These are phyloP conservation scores for Elymus sibiricus DNA, from an alignment of 176 grass and related monocot species.

Conservation along the genomic window DNA sequence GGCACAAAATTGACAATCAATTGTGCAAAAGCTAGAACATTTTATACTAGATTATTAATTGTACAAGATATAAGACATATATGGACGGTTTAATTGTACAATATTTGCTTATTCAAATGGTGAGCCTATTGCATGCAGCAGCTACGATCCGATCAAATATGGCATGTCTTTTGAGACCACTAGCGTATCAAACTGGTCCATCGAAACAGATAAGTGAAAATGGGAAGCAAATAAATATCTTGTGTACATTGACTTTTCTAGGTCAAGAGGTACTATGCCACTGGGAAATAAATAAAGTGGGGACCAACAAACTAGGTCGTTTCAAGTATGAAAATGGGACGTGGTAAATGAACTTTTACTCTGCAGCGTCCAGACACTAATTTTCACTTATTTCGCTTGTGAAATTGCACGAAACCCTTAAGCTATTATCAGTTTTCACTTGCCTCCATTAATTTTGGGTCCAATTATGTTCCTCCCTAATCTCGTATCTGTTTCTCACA, in stretches of 20 bases:
- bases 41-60: background rate
- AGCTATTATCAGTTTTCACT: too few species aligned
- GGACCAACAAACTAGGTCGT: too few species aligned
- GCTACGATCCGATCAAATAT: slow-evolving; percentile 7
- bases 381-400: too few species aligned
- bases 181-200: background rate
- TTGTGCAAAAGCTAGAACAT: background rate
- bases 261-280: background rate
- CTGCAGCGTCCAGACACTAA: too few species aligned
- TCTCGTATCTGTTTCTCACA: too few species aligned
- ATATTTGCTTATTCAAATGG: background rate
- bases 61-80: background rate
- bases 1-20: background rate
- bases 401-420: too few species aligned
- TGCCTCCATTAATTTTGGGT: too few species aligned
- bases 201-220: background rate
- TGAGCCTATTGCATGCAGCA: background rate
- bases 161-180: background rate
- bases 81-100: background rate
- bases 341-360: too few species aligned
- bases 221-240: background rate
- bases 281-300: too few species aligned
- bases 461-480: too few species aligned
- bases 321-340: too few species aligned
- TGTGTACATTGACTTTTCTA: background rate